Conservation (phyloP, 2,329 filamentous ascomycete species). For the Fusarium staphyleae region DNA sequence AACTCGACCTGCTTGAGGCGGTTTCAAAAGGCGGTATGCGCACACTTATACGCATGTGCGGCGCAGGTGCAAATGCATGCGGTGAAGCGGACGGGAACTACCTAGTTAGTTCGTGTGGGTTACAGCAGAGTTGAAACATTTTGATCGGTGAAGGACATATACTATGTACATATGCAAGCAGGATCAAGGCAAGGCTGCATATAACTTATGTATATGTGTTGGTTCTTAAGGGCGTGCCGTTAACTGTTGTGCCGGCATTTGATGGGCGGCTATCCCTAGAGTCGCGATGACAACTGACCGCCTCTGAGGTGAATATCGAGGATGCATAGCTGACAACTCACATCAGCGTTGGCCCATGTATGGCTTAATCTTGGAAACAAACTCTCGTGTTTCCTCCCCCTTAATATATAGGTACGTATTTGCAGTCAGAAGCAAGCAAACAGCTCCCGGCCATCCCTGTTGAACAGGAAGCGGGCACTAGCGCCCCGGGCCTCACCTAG, state of each 20-base stretch:
- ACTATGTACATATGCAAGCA: constrained; percentile 15
- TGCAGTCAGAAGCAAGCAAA: background rate
- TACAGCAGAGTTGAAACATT: constrained; percentile 25
- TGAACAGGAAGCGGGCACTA: constrained; percentile 21
- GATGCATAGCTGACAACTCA: constrained; percentile 24
- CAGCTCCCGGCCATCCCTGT: constrained; percentile 12
- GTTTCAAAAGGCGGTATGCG: constrained; percentile 37
- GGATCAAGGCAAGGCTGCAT: constrained; percentile 25
- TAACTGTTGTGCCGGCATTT: constrained; percentile 17
- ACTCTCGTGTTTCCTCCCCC: constrained; percentile 10
- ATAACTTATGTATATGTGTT: background rate
- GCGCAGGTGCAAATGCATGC: constrained; percentile 10
- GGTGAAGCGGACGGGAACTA: constrained; percentile 18
- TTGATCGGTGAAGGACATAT: constrained; percentile 29
- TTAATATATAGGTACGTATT: constrained; percentile 2
- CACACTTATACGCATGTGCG: constrained; percentile 17
- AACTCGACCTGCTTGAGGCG: constrained; percentile 5
- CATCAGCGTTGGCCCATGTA: background rate
- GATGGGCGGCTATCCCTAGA: background rate
- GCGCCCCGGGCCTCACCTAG: constrained; percentile 7
- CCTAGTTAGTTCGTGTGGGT: background rate
- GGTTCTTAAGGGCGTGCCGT: constrained; percentile 20
- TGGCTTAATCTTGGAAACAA: constrained; percentile 12
- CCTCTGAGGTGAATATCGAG: constrained; percentile 21
- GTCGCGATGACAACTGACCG: constrained; percentile 24